Conservation (phyloP, 106 monocot species). For the Narthecium ossifragum region DNA sequence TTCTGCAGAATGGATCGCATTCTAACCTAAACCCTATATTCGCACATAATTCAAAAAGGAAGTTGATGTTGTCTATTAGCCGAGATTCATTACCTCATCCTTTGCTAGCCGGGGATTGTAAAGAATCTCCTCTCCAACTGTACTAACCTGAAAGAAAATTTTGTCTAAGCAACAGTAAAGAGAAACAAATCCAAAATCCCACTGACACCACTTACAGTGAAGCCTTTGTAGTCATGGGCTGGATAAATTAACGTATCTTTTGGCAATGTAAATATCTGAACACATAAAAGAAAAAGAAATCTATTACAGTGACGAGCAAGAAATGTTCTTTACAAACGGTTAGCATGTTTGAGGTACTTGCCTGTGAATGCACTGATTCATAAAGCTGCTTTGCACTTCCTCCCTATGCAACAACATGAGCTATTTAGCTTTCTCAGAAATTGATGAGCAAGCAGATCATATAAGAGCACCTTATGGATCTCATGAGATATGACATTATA, state of each 20-base stretch:
- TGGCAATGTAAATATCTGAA: constrained; percentile 88
- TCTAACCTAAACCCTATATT: too few species aligned
- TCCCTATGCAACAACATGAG: too few species aligned
- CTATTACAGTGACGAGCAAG: neutral
- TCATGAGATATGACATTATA: too few species aligned
- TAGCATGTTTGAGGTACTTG: constrained; percentile 22
- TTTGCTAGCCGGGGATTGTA: constrained; percentile 87
- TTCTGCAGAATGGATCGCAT: neutral
- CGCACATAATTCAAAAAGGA: too few species aligned
- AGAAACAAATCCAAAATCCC: too few species aligned
- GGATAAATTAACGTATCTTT: constrained; percentile 85
- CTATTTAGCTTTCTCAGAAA: too few species aligned
- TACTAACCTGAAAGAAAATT: constrained; percentile 50
- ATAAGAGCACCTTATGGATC: too few species aligned
- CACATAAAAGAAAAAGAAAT: neutral
- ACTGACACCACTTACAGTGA: constrained; percentile 85
- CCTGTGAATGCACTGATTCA: constrained; percentile 89
- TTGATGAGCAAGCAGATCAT: too few species aligned
- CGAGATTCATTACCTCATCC: constrained; percentile 53
- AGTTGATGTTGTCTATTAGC: too few species aligned
- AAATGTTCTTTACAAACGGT: neutral
- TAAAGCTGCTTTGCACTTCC: constrained; percentile 78
- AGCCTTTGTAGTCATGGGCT: constrained; percentile 96
- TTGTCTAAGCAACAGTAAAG: too few species aligned
- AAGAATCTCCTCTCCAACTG: constrained; percentile 79